Evolutionary conservation across 2,329 filamentous ascomycete genomes (phyloP).

Genomic region (Lecanosticta acicola): DNA sequence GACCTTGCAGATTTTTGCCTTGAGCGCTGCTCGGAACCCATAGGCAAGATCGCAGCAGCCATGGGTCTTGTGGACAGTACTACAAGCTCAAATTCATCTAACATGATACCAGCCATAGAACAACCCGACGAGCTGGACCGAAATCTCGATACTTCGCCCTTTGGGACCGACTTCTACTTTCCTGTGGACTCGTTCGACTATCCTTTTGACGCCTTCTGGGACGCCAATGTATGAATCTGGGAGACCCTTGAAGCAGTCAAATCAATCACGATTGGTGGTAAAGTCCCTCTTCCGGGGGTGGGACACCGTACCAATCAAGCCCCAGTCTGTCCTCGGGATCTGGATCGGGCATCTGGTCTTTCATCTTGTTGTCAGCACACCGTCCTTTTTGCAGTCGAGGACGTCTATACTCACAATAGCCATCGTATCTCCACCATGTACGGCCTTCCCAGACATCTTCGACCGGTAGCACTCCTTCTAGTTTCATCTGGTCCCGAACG

Average conservation of each 20-base stretch:
- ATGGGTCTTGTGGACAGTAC: slow-evolving; percentile 4
- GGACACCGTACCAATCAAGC: slow-evolving; percentile 29
- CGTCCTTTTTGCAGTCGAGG: not conserved
- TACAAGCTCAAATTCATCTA: not conserved
- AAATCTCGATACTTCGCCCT: not conserved
- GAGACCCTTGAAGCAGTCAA: not conserved
- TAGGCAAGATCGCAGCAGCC: slow-evolving; percentile 31
- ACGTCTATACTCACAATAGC: slow-evolving; percentile 15
- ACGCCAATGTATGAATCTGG: slow-evolving; percentile 2
- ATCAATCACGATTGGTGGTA: slow-evolving; percentile 10
- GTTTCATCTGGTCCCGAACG: slow-evolving; percentile 29
- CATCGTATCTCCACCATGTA: slow-evolving; percentile 33
- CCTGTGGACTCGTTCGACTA: slow-evolving; percentile 13
- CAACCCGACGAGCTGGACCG: not conserved
- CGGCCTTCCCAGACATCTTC: slow-evolving; percentile 35
- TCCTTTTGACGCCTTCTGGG: slow-evolving; percentile 14
- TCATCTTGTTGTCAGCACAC: not conserved
- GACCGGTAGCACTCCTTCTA: slow-evolving; percentile 30
- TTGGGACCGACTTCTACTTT: slow-evolving; percentile 3
- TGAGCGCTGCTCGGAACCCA: slow-evolving; percentile 38
- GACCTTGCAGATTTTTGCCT: slow-evolving; percentile 52
- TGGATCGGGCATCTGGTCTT: slow-evolving; percentile 32
- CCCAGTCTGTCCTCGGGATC: slow-evolving; percentile 32
- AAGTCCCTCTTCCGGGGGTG: slow-evolving; percentile 21
- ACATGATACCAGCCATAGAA: not conserved